Base-by-base conservation (phyloP, 345 rosid genomes). In the Carallia pectinifolia region DNA sequence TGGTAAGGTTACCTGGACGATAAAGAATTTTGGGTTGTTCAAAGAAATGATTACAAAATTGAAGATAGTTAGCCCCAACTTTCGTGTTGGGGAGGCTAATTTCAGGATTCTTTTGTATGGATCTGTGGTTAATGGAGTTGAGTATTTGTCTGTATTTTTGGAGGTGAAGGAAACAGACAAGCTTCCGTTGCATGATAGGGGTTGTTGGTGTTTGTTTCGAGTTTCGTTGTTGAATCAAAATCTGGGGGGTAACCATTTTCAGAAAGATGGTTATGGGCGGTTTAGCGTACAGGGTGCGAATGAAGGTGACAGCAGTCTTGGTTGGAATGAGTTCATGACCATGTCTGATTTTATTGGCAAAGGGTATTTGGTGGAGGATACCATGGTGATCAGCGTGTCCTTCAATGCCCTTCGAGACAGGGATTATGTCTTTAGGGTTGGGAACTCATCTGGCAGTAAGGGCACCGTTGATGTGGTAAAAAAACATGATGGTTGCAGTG, bases 301-400 rank as follows among this genome's bases (percentile, higher is more conserved):
- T 50, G 70, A 58, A 16, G 58, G 34, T 23, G 52, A 65, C 36
- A 53, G 53, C 6, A 72, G 38, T 58, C 60, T 72, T 19, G 76
- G 76, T 4, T 72, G 76, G 76, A 72, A 33, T 60, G 60, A 72
- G 33, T 72, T 47, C 37, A 65, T 72, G 76, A 65, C 59, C 27
- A 65, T 72, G 66, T 31, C 66, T 7, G 76, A 65, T 66, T 66
- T 72, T 65, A 10, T 66, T 59, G 66, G 29, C 16, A 16, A 15
- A 19, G 76, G 76, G n/a, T 72, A 19, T 60, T 47, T 66, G 62
- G 70, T 72, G 16, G 76, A 72, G 65, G 70, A 50, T 59, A 44
- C 58, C 34, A 66, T 12, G 1, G 18, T 72, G 36, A 4, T 72
- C 37, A 59, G 70, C 34, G 38, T 29, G 17, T 72, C 76, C 1